Evolutionary conservation across 2,329 filamentous ascomycete genomes (phyloP), one percentile per base, ranked within the genome.

Genomic region (Diaporthe citrichinensis): DNA sequence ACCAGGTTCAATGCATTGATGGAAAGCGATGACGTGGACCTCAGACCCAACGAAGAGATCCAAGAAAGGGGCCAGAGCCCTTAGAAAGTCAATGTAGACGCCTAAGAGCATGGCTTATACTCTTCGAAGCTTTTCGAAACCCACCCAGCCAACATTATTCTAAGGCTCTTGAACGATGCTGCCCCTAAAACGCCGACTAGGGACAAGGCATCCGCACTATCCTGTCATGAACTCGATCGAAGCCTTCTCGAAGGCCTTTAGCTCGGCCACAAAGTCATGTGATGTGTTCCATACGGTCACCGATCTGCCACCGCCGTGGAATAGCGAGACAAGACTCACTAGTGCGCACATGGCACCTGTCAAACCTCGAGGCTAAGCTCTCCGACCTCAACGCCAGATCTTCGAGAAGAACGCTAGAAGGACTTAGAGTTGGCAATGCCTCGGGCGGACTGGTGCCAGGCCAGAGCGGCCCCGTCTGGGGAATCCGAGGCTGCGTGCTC

Each of bases 321-420:
- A 23, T 8, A 5, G 34, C 15, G 8, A 68, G 62, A 68, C 62
- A 53, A 39, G 46, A 23, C 34, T 39, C 65, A 10, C 31, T 53
- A 53, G 65, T 36, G 46, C 23, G 46, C 57, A 39, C 28, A 28
- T 62, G 57, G 28, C 28, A 53, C 14, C 57, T 72, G 28, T 51
- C 57, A 61, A 41, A 41, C 51, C 71, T 49, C 44, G 25, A 49
- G 69, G 23, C 55, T 49, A 36, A 41, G 51, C 10, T 1, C 28
- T 25, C 20, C 23, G 46, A 28, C 44, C 20, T 61, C 28, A 36
- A 59, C 41, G 34, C 53, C 20, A 41, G 41, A 72, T 15, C 7
- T 46, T 59, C 36, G 53, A 72, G 25, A 58, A 72, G 17, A 28
- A 14, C 55, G 31, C 69, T 49, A 51, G 69, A 72, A 49, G 51